phyloP scores from a whole-genome alignment of 345 rosid species.

The Eucalyptus melliodora region DNA sequence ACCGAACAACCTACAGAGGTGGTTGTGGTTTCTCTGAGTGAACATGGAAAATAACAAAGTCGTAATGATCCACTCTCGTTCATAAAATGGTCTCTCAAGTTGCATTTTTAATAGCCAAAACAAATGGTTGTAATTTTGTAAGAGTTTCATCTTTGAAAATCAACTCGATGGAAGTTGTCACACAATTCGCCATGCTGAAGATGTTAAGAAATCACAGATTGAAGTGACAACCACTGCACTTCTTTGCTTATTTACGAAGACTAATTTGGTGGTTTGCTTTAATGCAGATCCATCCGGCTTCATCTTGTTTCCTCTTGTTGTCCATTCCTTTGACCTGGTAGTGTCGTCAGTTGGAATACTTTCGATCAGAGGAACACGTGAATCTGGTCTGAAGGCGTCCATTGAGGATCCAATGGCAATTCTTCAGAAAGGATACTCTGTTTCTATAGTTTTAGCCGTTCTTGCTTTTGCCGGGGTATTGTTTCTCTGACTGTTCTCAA shows the following conservation, averaged over 20 bases:
- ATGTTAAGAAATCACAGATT: neutral
- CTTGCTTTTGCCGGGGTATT: slow-evolving; percentile 83
- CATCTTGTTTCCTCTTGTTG: slow-evolving; percentile 93
- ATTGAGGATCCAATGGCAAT: slow-evolving; percentile 94
- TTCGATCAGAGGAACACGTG: slow-evolving; percentile 80
- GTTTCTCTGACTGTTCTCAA: neutral
- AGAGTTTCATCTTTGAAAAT: neutral
- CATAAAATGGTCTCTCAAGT: neutral
- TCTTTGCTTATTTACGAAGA: neutral
- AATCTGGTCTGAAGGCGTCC: slow-evolving; percentile 57
- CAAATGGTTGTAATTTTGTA: neutral
- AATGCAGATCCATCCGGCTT: slow-evolving; percentile 97
- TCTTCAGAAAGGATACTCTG: slow-evolving; percentile 96
- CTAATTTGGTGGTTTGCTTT: neutral
- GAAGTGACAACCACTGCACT: neutral
- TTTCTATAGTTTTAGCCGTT: slow-evolving; percentile 81
- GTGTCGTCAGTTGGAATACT: slow-evolving; percentile 86
- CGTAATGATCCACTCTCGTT: neutral
- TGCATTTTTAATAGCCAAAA: neutral
- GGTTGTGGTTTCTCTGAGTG: neutral
- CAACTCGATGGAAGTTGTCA: neutral
- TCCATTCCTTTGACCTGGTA: slow-evolving; percentile 95
- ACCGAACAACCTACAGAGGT: neutral
- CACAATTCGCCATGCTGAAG: neutral
- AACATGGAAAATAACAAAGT: neutral